Base-by-base conservation (phyloP, 2,329 filamentous ascomycete species). In the Ophiostoma australiae region DNA sequence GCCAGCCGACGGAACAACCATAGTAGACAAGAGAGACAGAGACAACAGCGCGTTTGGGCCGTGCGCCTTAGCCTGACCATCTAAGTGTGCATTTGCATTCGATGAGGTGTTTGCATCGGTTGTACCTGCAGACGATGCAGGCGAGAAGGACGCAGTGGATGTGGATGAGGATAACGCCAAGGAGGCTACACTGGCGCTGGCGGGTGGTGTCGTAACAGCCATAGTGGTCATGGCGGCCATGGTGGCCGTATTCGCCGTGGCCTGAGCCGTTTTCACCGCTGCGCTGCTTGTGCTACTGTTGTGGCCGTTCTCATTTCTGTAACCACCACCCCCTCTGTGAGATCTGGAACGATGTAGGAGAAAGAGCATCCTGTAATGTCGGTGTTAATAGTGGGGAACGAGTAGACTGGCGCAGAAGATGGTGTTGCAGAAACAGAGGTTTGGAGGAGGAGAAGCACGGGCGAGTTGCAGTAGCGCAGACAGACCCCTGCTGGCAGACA, bases 11-110 rank as follows among this genome's bases (percentile, higher is more conserved):
- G 52, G 52, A 11, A 58, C n/a, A 58, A 58, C 52, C n/a, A 58
- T 58, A 58, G 52, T 58, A 3, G 52, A 58, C 52, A 48, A 48
- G 44, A 48, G 44, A 48, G 44, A 68, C 66, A 71, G 65, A 73
- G 70, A 66, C 69, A 70, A 27, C 66, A 69, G 72, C 33, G 67
- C 41, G 72, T 73, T 72, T 75, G 75, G 76, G 73, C 76, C 76
- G 76, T 77, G 77, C 78, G 74, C 70, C 73, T 70, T 70, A 63
- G 66, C 69, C 70, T 67, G 69, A 63, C 52, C 52, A 27, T n/a
- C 52, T 58, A 58, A 6, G 52, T 27, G 52, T 58, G 27, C 10
- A 31, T 58, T 27, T 66, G 69, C 41, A 20, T n/a, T 58, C 52
- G 70, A 67, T 70, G 70, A 63, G 41, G 66, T 58, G 52, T 65